phyloP scores from a whole-genome alignment of 2,329 filamentous ascomycete genomes.

The Colletotrichum sp. region DNA sequence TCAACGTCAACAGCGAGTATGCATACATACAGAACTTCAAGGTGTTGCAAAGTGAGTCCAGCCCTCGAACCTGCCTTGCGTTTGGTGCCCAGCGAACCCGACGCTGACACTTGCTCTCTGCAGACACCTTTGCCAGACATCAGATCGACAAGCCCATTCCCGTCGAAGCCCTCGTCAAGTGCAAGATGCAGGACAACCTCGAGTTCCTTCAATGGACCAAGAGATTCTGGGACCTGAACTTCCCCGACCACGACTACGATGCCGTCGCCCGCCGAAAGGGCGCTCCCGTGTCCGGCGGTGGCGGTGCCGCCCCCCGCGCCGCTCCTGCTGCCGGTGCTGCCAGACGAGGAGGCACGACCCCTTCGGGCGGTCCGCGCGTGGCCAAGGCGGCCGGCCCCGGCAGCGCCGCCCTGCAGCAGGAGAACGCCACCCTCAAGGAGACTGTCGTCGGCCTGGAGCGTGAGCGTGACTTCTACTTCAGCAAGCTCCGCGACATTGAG shows the following conservation, averaged over 20 bases:
- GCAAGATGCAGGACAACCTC: constrained; percentile 99
- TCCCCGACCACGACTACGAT: constrained; percentile 96
- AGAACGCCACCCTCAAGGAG: constrained; percentile 91
- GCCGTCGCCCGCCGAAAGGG: constrained; percentile 85
- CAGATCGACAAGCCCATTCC: constrained; percentile 88
- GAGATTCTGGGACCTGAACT: constrained; percentile 97
- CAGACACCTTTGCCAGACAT: constrained; percentile 86
- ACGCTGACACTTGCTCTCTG: background rate
- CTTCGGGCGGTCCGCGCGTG: constrained; percentile 55
- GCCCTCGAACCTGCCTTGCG: background rate
- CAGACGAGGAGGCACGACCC: constrained; percentile 65
- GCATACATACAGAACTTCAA: constrained; percentile 99
- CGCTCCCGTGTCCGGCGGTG: constrained; percentile 57
- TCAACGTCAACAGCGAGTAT: constrained; percentile 97
- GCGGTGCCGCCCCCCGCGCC: constrained; percentile 47
- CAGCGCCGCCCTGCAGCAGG: constrained; percentile 76
- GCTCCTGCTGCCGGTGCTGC: constrained; percentile 54
- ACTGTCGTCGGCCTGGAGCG: constrained; percentile 94
- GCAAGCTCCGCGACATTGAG: constrained; percentile 97
- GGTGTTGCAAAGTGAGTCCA: constrained; percentile 83
- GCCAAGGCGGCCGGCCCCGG: constrained; percentile 55
- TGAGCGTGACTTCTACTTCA: constrained; percentile 99
- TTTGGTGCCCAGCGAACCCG: background rate
- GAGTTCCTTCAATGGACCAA: constrained; percentile 98
- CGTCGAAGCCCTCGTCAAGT: constrained; percentile 89